Conservation (phyloP, 306 rosid genomes). For the Vicia sativa region DNA sequence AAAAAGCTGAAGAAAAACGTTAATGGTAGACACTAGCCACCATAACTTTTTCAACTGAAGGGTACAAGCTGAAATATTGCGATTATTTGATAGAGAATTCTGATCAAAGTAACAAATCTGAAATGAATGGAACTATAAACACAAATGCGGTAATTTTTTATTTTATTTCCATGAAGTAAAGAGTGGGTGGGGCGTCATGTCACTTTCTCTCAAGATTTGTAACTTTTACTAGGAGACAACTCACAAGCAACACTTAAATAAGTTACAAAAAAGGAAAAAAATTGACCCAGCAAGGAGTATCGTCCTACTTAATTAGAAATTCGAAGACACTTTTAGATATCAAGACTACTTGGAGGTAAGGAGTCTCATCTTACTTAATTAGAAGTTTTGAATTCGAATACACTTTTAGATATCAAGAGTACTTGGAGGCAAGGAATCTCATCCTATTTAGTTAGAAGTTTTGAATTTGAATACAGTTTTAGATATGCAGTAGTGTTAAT, state of each 20-base stretch:
- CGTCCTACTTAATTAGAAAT: too few relatives aligned
- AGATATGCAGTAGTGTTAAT: too few relatives aligned
- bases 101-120: constrained; percentile 7
- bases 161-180: not conserved
- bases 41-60: constrained; percentile 21
- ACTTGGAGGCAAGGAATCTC: too few relatives aligned
- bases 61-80: constrained; percentile 30
- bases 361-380: too few relatives aligned
- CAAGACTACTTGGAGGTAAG: too few relatives aligned
- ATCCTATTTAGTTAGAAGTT: too few relatives aligned
- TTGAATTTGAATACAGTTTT: too few relatives aligned
- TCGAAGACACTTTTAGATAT: too few relatives aligned
- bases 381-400: too few relatives aligned
- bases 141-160: not conserved
- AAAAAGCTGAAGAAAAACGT: constrained; percentile 28
- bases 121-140: constrained; percentile 3
- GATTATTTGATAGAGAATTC: constrained; percentile 26
- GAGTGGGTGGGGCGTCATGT: not conserved
- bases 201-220: not conserved
- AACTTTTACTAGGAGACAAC: not conserved
- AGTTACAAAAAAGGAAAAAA: not conserved
- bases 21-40: constrained; percentile 32
- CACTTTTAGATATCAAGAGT: too few relatives aligned
- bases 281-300: too few relatives aligned
- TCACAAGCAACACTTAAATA: constrained; percentile 2